These are phyloP conservation scores for Dendryphion nanum DNA, from an alignment of 2,329 filamentous ascomycete genomes.

Conservation along the genomic window DNA sequence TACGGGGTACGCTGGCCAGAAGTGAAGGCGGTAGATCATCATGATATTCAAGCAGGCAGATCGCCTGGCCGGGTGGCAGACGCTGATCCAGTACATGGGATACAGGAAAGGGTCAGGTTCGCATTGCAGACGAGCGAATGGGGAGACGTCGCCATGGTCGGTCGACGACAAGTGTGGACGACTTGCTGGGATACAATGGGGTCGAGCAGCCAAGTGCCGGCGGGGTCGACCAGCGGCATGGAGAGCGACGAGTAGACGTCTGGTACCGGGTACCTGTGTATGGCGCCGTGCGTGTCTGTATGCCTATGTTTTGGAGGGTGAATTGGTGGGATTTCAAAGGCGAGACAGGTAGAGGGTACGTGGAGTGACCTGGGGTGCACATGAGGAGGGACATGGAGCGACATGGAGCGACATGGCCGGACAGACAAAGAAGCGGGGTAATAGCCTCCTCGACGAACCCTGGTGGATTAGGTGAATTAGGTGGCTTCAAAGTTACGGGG, in stretches of 20 bases:
- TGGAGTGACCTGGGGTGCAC: too few relatives aligned
- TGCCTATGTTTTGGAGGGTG: neutral
- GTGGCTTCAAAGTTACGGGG: conserved; percentile 35
- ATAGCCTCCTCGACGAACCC: conserved; percentile 22
- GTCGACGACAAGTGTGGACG: too few relatives aligned
- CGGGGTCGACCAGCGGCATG: conserved; percentile 20
- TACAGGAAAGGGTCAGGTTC: conserved; percentile 37
- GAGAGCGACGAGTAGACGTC: conserved; percentile 33
- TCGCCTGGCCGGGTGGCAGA: conserved; percentile 29
- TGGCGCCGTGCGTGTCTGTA: neutral
- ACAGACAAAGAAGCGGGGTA: conserved; percentile 41
- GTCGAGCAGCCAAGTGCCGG: conserved; percentile 30
- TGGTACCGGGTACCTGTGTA: neutral
- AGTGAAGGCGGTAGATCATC: conserved; percentile 35
- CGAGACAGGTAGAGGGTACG: too few relatives aligned
- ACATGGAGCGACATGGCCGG: too few relatives aligned
- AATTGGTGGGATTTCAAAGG: conserved; percentile 27
- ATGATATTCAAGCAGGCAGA: conserved; percentile 40
- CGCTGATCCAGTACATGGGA: conserved; percentile 41
- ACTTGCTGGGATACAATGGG: conserved; percentile 28
- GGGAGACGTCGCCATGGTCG: too few relatives aligned
- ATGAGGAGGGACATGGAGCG: too few relatives aligned
- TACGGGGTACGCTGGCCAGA: conserved; percentile 18
- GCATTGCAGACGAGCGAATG: conserved; percentile 19
- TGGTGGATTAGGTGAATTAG: conserved; percentile 28